These are phyloP conservation scores for Avena insularis DNA, from an alignment of 176 grass and related monocot genomes.

Conservation along the genomic window DNA sequence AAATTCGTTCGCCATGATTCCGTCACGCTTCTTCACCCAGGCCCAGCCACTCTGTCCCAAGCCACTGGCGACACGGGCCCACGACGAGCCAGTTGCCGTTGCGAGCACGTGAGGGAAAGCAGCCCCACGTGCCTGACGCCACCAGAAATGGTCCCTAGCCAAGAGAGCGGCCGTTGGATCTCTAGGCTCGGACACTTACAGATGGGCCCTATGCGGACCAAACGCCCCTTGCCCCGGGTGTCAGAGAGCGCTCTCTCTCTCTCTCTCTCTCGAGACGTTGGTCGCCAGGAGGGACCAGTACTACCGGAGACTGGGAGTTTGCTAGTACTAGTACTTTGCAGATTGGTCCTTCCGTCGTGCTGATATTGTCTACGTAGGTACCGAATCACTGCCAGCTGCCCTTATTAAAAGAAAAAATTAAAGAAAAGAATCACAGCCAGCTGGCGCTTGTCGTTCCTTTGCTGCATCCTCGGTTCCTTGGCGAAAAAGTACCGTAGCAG, in stretches of 20 bases:
- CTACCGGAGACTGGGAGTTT: not conserved
- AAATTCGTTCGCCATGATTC: not conserved
- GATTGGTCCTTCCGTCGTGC: not conserved
- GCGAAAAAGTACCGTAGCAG: not conserved
- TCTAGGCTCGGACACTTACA: not conserved
- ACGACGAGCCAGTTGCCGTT: not conserved
- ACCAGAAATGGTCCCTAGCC: not conserved
- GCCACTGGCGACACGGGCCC: not conserved
- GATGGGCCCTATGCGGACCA: not conserved
- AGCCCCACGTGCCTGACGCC: conserved; percentile 39
- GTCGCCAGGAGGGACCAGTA: conserved; percentile 24
- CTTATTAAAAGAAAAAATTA: not conserved
- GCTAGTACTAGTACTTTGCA: conserved; percentile 1
- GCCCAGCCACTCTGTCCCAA: not conserved
- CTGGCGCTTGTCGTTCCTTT: conserved; percentile 32
- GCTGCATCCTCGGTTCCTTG: not conserved
- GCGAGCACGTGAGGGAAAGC: conserved; percentile 53
- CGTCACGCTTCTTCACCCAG: not conserved
- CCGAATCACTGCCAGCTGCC: conserved; percentile 9
- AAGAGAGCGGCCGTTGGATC: not conserved
- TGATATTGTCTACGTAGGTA: not conserved
- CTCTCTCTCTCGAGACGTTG: not conserved
- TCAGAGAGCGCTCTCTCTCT: not conserved
- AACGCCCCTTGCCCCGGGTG: not conserved
- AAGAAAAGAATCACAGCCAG: not conserved